Evolutionary conservation across 768 basidiomycete species (phyloP).

Genomic region (Dentipellis sp.): DNA sequence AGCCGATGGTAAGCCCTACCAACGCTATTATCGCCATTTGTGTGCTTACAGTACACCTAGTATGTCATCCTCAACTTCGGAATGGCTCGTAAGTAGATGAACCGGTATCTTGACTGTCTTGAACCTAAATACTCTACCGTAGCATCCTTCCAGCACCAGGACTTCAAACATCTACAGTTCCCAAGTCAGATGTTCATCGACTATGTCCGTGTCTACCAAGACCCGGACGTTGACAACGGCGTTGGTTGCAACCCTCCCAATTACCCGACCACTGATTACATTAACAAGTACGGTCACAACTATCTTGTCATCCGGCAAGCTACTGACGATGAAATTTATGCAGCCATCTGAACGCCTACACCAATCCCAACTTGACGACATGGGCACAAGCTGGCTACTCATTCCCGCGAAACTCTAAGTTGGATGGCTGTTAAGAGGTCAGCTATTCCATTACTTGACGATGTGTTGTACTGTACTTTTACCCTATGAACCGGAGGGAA

Average conservation of each 20-base stretch:
- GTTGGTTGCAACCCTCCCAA: slow-evolving; percentile 74
- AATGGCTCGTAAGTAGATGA: slow-evolving; percentile 43
- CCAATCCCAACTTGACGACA: slow-evolving; percentile 76
- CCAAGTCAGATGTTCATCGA: slow-evolving; percentile 80
- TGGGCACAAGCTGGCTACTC: slow-evolving; percentile 71
- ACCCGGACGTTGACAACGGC: slow-evolving; percentile 54
- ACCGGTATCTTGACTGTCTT: no score
- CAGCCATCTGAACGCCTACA: slow-evolving; percentile 51
- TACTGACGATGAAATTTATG: not conserved
- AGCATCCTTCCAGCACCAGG: slow-evolving; percentile 64
- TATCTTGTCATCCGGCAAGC: not conserved
- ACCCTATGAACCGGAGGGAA: not conserved
- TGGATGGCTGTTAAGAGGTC: slow-evolving; percentile 4
- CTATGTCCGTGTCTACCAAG: slow-evolving; percentile 86
- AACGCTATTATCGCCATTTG: no score
- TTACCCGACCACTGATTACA: slow-evolving; percentile 77
- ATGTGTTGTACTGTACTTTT: not conserved
- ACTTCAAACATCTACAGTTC: slow-evolving; percentile 66
- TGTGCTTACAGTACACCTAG: slow-evolving; percentile 25
- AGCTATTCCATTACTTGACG: not conserved
- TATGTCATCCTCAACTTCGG: slow-evolving; percentile 83
- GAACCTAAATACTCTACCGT: not conserved
- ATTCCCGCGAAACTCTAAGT: slow-evolving; percentile 58
- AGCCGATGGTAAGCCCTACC: slow-evolving; percentile 70
- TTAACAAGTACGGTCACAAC: slow-evolving; percentile 38